Evolutionary conservation across 345 rosid genomes (phyloP).

Genomic region (Aegle marmelos): DNA sequence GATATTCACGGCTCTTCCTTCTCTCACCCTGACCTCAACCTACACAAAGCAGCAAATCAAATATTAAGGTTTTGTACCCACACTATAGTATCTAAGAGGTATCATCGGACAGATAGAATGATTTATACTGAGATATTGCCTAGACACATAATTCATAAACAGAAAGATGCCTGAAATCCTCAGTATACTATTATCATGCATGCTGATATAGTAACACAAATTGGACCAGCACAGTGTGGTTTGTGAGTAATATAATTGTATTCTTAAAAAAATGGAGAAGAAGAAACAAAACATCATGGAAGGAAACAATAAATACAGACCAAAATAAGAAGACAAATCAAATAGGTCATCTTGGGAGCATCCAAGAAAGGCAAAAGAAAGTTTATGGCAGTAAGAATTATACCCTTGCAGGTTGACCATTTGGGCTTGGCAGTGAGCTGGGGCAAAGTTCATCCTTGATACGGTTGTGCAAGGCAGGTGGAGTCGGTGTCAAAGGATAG

Average conservation of each 20-base stretch:
- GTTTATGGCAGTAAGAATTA: neutral
- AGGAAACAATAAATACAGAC: neutral
- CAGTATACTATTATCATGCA: neutral
- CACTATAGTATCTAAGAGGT: neutral
- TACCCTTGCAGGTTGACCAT: conserved; percentile 80
- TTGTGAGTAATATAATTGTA: neutral
- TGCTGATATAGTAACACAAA: neutral
- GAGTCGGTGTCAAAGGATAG: conserved; percentile 81
- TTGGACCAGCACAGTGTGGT: too few species aligned
- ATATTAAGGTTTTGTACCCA: neutral
- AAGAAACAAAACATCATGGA: neutral
- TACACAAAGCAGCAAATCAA: conserved; percentile 12
- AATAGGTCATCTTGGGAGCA: neutral
- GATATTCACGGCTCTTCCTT: conserved; percentile 82
- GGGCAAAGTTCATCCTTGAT: conserved; percentile 83
- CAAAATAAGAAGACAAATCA: neutral
- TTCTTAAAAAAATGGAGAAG: neutral
- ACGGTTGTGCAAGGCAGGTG: conserved; percentile 59
- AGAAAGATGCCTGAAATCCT: neutral
- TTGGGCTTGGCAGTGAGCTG: conserved; percentile 69
- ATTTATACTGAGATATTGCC: neutral
- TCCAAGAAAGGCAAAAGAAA: neutral
- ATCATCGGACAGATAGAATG: neutral
- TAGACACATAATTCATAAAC: neutral
- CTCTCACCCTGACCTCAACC: conserved; percentile 73